Conservation (phyloP, 345 rosid species). For the Atalantia buxifolia region DNA sequence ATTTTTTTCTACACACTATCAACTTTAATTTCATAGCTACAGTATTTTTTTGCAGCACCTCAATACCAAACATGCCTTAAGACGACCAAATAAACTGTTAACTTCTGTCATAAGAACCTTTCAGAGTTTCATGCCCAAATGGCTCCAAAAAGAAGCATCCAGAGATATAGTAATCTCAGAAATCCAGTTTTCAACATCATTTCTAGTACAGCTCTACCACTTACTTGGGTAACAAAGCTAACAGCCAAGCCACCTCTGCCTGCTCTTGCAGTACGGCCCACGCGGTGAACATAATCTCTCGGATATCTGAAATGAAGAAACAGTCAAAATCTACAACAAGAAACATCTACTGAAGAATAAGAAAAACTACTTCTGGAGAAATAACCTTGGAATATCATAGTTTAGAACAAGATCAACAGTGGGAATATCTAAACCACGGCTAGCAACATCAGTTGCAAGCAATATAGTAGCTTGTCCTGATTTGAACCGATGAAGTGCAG, state of each 20-base stretch:
- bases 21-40: too few relatives aligned
- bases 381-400: conserved; percentile 89
- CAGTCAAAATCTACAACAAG: conserved; percentile 7
- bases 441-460: conserved; percentile 93
- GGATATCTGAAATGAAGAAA: conserved; percentile 48
- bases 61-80: too few relatives aligned
- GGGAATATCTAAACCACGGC: conserved; percentile 97
- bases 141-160: neutral
- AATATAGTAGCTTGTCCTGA: conserved; percentile 74
- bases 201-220: neutral
- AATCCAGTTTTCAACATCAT: neutral
- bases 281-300: conserved; percentile 95
- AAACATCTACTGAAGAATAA: neutral
- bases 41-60: too few relatives aligned
- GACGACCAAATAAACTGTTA: neutral
- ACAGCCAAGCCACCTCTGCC: conserved; percentile 90
- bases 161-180: neutral
- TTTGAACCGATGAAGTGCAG: conserved; percentile 81
- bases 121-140: neutral
- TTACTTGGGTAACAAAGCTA: conserved; percentile 80
- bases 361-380: neutral
- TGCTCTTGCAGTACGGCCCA: conserved; percentile 98
- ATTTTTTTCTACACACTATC: too few relatives aligned
- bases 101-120: neutral
- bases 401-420: conserved; percentile 94